Evolutionary conservation across 805 yeast species (phyloP), one percentile per base, ranked within the genome.

Genomic region (Myxozyma geophila): DNA sequence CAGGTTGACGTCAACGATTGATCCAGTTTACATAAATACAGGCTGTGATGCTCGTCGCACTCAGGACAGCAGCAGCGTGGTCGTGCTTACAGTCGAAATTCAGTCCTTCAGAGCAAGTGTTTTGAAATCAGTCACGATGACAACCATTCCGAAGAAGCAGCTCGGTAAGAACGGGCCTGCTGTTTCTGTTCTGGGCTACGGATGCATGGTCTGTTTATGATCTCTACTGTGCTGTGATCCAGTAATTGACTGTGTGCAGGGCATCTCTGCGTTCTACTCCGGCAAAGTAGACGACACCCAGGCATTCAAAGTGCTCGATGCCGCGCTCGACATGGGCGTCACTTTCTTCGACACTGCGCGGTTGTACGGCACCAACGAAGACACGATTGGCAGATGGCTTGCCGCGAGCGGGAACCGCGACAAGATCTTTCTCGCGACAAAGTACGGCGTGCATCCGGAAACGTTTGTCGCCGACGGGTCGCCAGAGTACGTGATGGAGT

Each of bases 291-390:
- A 86, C 7, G 70, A 79, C 54, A 83, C 80, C n/a, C 77, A 78
- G 54, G 84, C 88, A 0, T 77, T 83, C 60, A 82, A 77, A 6
- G 75, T 83, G 1, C 78, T 89, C 72, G 79, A 82, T 63, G 76
- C 78, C 39, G 85, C 86, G 37, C 74, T 82, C 43, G 76, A 78
- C 75, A 73, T 74, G 63, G 79, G 86, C 67, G 75, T 82, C 76
- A 76, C 74, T 3, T 80, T 86, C 63, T 77, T 87, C 73, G 88
- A 88, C 70, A 85, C 85, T 33, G 91, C 91, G 61, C 90, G 86
- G 70, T 86, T 88, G 71, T 89, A 89, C 70, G 92, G 68, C 50
- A 72, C 76, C 63, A 89, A 88, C 71, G 79, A 88, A 77, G 77
- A 80, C 67, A 79, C 82, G 62, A 74, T 87, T 47, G 77, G 81